Conservation (phyloP, 768 basidiomycete genomes). For the Ephemerocybe angulata region DNA sequence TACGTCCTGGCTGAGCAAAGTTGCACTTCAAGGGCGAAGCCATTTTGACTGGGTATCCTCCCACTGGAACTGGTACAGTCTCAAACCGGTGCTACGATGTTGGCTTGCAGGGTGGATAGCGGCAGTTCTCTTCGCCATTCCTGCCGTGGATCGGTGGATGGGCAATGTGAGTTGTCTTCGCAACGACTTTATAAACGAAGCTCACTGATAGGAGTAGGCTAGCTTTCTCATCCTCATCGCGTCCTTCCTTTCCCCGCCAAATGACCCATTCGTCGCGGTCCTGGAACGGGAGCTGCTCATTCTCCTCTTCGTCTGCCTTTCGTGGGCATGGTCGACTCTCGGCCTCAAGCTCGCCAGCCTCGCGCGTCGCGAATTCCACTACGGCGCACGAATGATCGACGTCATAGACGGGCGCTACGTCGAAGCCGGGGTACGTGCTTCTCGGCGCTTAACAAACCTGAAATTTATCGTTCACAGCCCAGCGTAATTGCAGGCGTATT, state of each 20-base stretch:
- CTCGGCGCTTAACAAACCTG: background rate
- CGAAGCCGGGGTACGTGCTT: constrained; percentile 39
- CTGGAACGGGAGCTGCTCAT: constrained; percentile 62
- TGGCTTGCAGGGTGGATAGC: constrained; percentile 61
- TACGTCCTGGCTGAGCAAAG: background rate
- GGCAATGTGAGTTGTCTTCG: constrained; percentile 48
- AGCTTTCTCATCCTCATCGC: constrained; percentile 63
- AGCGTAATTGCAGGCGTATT: constrained; percentile 58
- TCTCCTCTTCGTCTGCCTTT: constrained; percentile 41
- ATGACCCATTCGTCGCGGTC: constrained; percentile 64
- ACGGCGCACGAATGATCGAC: constrained; percentile 32
- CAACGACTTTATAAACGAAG: background rate
- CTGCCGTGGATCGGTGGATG: constrained; percentile 41
- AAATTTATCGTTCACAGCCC: constrained; percentile 35
- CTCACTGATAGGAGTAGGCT: constrained; percentile 36
- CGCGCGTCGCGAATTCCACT: constrained; percentile 42
- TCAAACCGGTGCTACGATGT: constrained; percentile 63
- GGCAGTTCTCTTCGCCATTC: constrained; percentile 56
- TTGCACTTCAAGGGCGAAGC: background rate
- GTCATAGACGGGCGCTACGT: constrained; percentile 54
- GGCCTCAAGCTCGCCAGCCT: constrained; percentile 61
- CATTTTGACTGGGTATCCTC: constrained; percentile 53
- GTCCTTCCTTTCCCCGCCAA: constrained; percentile 62
- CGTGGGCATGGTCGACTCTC: constrained; percentile 69
- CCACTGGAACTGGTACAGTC: constrained; percentile 54